Evolutionary conservation across 2,329 filamentous ascomycete genomes (phyloP).

Genomic region (Chlorencoelia australis): DNA sequence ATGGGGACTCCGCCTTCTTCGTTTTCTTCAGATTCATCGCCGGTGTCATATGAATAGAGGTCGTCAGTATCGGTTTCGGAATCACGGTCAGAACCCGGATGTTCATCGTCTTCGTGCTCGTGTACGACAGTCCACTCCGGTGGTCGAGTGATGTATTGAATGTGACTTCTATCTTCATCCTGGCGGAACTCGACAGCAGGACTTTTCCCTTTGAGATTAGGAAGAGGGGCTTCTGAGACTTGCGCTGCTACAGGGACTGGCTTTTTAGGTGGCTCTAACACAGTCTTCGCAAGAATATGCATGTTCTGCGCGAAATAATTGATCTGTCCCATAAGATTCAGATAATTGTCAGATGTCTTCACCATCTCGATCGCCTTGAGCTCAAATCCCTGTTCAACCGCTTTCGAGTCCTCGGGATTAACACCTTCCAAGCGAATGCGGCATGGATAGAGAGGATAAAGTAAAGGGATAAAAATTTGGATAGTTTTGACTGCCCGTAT

Average conservation of each 20-base stretch:
- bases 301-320: conserved; percentile 68
- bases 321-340: conserved; percentile 61
- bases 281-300: conserved; percentile 52
- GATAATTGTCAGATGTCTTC: too few species aligned
- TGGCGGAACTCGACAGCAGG: conserved; percentile 20
- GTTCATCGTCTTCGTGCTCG: conserved; percentile 32
- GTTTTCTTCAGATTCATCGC: conserved; percentile 20
- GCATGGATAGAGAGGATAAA: conserved; percentile 63
- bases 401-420: conserved; percentile 47
- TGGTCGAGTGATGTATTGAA: conserved; percentile 64
- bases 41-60: conserved; percentile 32
- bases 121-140: conserved; percentile 56
- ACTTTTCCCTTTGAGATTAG: conserved; percentile 8
- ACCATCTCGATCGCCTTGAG: conserved; percentile 45
- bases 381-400: conserved; percentile 55
- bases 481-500: conserved; percentile 54
- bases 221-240: neutral
- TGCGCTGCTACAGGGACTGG: conserved; percentile 5
- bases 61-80: conserved; percentile 39
- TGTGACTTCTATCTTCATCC: conserved; percentile 45
- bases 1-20: conserved; percentile 35
- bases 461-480: conserved; percentile 56
- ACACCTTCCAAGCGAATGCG: conserved; percentile 56
- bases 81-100: too few species aligned
- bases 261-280: conserved; percentile 21